Base-by-base conservation (phyloP, 331 rosid genomes). In the Phaseolus coccineus region DNA sequence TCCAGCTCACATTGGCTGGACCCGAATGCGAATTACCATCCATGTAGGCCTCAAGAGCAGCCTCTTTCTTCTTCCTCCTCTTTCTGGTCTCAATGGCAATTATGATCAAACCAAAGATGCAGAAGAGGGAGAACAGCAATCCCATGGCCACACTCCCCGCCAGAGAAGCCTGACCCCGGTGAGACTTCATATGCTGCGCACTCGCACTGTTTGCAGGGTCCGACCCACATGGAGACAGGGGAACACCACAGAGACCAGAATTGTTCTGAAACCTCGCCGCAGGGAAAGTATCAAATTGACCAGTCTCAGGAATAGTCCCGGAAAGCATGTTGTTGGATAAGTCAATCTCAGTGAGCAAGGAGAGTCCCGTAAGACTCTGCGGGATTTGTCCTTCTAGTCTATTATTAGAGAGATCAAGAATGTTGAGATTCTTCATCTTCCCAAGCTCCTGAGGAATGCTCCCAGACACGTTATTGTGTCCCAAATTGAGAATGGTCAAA, bases 111-210 rank as follows among this genome's bases (percentile, higher is more conserved):
- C 98, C 97, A 11, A 95, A 81, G 78, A 95, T 74, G 66, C 99
- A 95, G 81, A 95, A 93, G 6, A 95, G 88, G 0, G 99, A 76
- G 55, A 95, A 87, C 27, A 95, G 79, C 79, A 95, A 80, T 14
- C 99, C 99, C 96, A 93, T 95, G 3, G 98, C 97, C 56, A 95
- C 92, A 73, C 96, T 93, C 44, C 96, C 94, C 0, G 74, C 97
- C 62, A 95, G 89, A 47, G 98, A 90, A 4, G 98, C 96, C 78
- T 76, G 91, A 57, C 71, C 83, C 80, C 87, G 62, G 75, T 90
- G 90, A 79, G 93, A 88, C 78, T 65, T 91, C 56, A 84, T 89
- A 46, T 85, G 93, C 42, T 78, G 90, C 2, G 74, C 66, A 77
- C 69, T 47, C 0, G 65, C 74, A 46, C 12, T 46, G 2, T 75